Base-by-base conservation (phyloP, 352 stramenopile species). In the Globisporangium nodosum region DNA sequence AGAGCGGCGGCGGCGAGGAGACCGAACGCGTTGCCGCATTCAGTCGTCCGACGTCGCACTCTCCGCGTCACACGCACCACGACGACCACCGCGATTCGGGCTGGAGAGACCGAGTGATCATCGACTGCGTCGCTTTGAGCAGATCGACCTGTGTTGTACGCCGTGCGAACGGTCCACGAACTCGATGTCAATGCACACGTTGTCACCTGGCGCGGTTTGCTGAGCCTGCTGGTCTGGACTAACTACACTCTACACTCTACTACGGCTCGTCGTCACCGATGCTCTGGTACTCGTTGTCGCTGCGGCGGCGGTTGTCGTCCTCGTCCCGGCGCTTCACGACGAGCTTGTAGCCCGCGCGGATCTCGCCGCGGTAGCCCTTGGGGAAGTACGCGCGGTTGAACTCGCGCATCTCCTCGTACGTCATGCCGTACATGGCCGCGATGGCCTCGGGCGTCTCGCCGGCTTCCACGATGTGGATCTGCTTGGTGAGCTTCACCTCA, bases 331-430 rank as follows among this genome's bases (percentile, higher is more conserved):
- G 77, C 65, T 90, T 92, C 39, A 94, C 85, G 18, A 94, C 85
- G 37, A 94, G 65, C 62, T 92, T 94, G 70, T 87, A 86, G 39
- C 77, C 82, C 13, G 73, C 71, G 4, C 68, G 76, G 58, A 94
- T 92, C 63, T 91, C 77, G 40, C 85, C 85, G 11, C 81, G 79
- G 64, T 88, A 94, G 53, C 85, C 85, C 62, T 92, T 92, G 20
- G 85, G 85, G 60, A 94, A 94, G 66, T 92, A 94, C 21, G 76
- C 79, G 52, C 85, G 85, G 59, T 94, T 94, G 63, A 65, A 92
- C 67, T 92, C 85, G 35, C 85, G 85, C 61, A 94, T 73, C 67
- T 92, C 82, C 37, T 94, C 85, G 56, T 90, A 89, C 54, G 75
- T 91, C 85, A 94, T 94, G 45, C 63, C 68, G 67, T 88, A 94